Percentiles rank a stretch among this genome's conserved stretches.
phyloP scores from a whole-genome alignment of 2,329 filamentous ascomycete genomes.

The Stromatinia cepivora region DNA sequence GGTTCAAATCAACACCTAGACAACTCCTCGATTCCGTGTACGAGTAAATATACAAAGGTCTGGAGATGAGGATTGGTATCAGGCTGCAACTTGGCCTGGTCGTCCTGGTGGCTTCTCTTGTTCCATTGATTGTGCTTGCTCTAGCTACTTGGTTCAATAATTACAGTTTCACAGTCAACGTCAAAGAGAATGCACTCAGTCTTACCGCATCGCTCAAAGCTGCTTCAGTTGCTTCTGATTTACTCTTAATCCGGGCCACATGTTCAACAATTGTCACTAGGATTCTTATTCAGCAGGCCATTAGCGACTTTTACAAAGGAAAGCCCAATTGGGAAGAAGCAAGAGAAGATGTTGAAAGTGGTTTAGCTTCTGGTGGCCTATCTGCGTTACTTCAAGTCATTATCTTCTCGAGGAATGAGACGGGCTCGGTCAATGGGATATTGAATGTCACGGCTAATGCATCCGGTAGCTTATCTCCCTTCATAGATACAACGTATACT shows the following conservation, averaged over 20 bases:
- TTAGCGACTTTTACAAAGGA: conserved; percentile 54
- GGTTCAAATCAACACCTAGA: conserved; percentile 13
- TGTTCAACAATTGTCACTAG: conserved; percentile 71
- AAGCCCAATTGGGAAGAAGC: conserved; percentile 66
- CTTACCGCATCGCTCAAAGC: conserved; percentile 86
- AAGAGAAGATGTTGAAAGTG: conserved; percentile 65
- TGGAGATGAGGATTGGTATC: conserved; percentile 77
- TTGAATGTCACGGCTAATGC: conserved; percentile 62
- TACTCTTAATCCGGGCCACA: conserved; percentile 75
- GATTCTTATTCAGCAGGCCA: conserved; percentile 56
- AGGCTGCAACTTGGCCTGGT: conserved; percentile 81
- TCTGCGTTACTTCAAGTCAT: conserved; percentile 65
- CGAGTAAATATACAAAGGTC: not conserved
- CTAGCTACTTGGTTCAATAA: conserved; percentile 70
- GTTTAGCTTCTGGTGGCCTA: conserved; percentile 58
- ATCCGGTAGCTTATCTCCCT: conserved; percentile 5
- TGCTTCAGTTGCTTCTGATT: conserved; percentile 74
- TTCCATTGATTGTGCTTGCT: conserved; percentile 74
- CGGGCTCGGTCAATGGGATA: conserved; percentile 56
- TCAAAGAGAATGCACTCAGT: conserved; percentile 62
- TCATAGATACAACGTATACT: not conserved
- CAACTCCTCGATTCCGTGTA: conserved; percentile 1
- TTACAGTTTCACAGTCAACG: conserved; percentile 58
- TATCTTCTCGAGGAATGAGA: conserved; percentile 70
- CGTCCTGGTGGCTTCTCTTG: conserved; percentile 72